A percentile compares a stretch with the other conserved stretches of the same genome.
Evolutionary conservation across 208 protist species (phyloP).

Genomic region (Acanthamoeba royreba): DNA sequence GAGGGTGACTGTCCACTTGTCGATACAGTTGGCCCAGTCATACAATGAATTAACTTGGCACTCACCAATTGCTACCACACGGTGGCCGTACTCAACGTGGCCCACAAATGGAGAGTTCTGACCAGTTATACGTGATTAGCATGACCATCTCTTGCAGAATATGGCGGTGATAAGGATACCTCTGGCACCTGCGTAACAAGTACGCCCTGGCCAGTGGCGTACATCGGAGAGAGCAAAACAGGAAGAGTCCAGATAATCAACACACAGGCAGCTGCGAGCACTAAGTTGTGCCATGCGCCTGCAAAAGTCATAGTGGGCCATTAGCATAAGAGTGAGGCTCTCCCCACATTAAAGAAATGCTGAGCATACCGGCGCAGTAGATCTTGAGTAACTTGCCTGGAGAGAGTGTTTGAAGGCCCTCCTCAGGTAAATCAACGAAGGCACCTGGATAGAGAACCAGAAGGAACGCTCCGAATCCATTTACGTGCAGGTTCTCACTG

Average conservation of each 20-base stretch:
- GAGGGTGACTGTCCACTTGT: neutral
- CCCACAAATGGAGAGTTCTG: conserved; percentile 27
- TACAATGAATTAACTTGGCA: neutral
- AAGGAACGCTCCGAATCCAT: neutral
- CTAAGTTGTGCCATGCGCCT: conserved; percentile 41
- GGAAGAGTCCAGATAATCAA: neutral
- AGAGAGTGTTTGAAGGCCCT: neutral
- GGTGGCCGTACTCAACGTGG: neutral
- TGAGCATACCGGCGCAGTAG: conserved; percentile 11
- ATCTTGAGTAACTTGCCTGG: neutral
- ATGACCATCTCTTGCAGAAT: too few relatives aligned
- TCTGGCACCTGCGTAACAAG: neutral
- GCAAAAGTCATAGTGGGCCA: too few relatives aligned
- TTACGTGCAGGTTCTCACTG: neutral
- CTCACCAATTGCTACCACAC: neutral
- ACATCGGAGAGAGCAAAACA: neutral
- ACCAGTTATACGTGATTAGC: neutral
- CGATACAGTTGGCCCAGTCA: conserved; percentile 14
- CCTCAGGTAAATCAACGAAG: neutral
- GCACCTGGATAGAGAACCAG: conserved; percentile 25
- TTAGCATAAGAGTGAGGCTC: too few relatives aligned
- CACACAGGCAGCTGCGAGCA: neutral
- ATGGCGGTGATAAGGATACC: neutral
- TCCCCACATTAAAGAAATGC: too few relatives aligned
- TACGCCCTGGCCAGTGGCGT: neutral